Conservation (phyloP, 2,329 filamentous ascomycete genomes). For the Rosellinia necatrix region DNA sequence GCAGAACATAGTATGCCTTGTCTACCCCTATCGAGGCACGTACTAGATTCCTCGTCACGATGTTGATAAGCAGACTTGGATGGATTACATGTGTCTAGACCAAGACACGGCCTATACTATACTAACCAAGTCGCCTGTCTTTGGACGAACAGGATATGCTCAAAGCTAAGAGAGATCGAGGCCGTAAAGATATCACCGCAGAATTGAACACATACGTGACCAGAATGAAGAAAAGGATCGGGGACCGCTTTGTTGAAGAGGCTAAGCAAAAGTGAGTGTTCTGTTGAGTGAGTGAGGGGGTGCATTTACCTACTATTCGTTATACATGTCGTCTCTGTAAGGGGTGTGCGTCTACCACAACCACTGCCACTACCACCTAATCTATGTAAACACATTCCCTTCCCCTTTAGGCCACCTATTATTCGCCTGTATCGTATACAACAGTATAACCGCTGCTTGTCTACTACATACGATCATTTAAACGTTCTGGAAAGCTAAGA, state of each 20-base stretch:
- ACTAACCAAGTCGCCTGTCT: constrained; percentile 16
- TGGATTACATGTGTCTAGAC: neutral
- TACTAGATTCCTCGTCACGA: neutral
- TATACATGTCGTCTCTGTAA: neutral
- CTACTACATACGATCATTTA: neutral
- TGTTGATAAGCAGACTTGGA: no score
- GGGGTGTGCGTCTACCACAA: no score
- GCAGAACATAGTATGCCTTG: constrained; percentile 34
- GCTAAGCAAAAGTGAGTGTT: constrained; percentile 30
- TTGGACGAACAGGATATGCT: constrained; percentile 28
- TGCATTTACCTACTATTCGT: no score
- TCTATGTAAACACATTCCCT: neutral
- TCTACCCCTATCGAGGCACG: neutral
- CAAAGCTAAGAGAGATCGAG: constrained; percentile 27
- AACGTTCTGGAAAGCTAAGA: neutral
- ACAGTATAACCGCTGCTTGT: no score
- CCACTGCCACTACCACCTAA: neutral
- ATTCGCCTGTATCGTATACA: no score
- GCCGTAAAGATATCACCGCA: constrained; percentile 27
- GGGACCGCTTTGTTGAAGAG: constrained; percentile 25
- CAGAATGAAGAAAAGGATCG: constrained; percentile 26
- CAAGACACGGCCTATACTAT: neutral
- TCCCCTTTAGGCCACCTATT: neutral
- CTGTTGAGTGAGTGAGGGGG: no score
- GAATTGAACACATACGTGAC: constrained; percentile 24